Percentiles rank a stretch among this genome's conserved stretches.
phyloP scores from a whole-genome alignment of 306 rosid genomes.

The Trifolium fragiferum region DNA sequence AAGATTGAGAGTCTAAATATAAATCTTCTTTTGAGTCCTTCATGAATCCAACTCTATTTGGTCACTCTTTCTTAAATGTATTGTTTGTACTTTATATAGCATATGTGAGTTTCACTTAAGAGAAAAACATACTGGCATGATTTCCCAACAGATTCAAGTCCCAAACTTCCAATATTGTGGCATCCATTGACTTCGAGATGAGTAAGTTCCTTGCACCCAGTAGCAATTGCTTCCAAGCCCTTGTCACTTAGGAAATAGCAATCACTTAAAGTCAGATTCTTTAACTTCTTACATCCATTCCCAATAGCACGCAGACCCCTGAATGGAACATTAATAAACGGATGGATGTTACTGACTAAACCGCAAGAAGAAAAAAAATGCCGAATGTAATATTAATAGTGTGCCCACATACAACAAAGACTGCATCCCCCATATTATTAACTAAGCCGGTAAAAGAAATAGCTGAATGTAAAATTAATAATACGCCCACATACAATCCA shows the following conservation, averaged over 20 bases:
- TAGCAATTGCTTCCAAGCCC: conserved; percentile 92
- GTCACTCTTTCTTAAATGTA: conserved; percentile 10
- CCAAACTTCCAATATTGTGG: conserved; percentile 87
- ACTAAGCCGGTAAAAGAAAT: conserved; percentile 1
- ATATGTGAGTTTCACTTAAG: conserved; percentile 19
- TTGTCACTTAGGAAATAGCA: conserved; percentile 87
- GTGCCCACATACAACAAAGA: neutral
- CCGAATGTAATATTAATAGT: conserved; percentile 1
- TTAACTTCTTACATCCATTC: conserved; percentile 87
- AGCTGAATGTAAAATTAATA: conserved; percentile 1
- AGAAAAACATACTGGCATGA: conserved; percentile 76
- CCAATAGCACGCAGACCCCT: conserved; percentile 87
- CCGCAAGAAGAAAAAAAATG: neutral
- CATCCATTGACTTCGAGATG: conserved; percentile 97
- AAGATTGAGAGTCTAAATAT: neutral
- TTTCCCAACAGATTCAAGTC: conserved; percentile 83
- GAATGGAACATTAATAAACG: conserved; percentile 38
- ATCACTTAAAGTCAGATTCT: conserved; percentile 80
- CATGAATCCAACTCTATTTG: conserved; percentile 12
- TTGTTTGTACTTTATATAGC: conserved; percentile 3
- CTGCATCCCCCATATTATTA: neutral
- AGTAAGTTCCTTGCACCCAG: conserved; percentile 87
- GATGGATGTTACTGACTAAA: conserved; percentile 19
- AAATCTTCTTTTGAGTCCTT: neutral
- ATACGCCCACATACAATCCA: neutral